Evolutionary conservation across 106 monocot genomes (phyloP).

Genomic region (Platanthera zijinensis): DNA sequence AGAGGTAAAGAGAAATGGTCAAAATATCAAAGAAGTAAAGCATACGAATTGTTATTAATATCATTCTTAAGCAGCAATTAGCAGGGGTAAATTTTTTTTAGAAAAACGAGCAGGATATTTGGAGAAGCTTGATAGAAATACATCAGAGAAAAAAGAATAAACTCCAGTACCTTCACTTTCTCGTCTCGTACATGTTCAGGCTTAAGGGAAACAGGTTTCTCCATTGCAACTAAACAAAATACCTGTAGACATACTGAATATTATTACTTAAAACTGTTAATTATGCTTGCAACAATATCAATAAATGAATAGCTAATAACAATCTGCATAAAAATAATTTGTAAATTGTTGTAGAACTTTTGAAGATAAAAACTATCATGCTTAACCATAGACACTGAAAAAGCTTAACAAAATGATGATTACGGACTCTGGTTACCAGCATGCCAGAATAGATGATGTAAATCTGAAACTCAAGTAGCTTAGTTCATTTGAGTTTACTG

Average conservation of each 20-base stretch:
- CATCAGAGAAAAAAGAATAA: not conserved
- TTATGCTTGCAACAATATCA: not conserved
- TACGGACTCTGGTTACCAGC: too few relatives aligned
- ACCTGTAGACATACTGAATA: conserved; percentile 39
- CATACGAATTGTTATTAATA: not conserved
- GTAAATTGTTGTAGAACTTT: too few relatives aligned
- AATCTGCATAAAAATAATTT: not conserved
- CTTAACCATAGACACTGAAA: not conserved
- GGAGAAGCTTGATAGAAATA: not conserved
- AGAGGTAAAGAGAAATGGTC: not conserved
- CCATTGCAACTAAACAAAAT: conserved; percentile 98
- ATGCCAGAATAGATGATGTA: too few relatives aligned
- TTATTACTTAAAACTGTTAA: not conserved
- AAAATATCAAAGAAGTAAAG: not conserved
- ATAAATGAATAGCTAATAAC: not conserved
- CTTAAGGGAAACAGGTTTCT: conserved; percentile 94
- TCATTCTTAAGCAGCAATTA: not conserved
- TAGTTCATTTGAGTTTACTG: too few relatives aligned
- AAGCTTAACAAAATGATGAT: too few relatives aligned
- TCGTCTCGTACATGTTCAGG: conserved; percentile 97
- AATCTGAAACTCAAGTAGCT: too few relatives aligned
- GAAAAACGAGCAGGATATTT: not conserved
- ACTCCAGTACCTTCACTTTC: conserved; percentile 83
- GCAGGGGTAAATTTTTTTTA: too few relatives aligned
- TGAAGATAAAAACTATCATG: not conserved